These are phyloP conservation scores for Xanthoconium stramineum DNA, from an alignment of 768 basidiomycete genomes.

Conservation along the genomic window DNA sequence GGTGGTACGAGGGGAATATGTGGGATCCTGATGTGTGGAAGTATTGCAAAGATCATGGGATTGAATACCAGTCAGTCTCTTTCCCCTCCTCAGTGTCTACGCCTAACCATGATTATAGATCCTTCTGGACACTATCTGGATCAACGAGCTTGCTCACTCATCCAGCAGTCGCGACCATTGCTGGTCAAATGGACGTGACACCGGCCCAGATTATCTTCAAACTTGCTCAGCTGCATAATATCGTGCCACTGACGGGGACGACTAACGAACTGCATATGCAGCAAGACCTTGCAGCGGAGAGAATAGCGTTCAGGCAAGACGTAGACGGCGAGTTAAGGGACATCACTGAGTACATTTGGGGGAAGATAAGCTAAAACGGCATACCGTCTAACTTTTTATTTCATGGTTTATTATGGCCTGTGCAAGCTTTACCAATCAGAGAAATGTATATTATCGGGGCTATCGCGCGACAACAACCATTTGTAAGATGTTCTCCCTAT, in stretches of 20 bases:
- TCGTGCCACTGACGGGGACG: slow-evolving; percentile 77
- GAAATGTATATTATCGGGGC: slow-evolving; percentile 4
- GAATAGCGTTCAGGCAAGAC: slow-evolving; percentile 33
- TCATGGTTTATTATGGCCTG: not conserved
- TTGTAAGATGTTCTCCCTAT: not conserved
- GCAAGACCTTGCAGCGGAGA: slow-evolving; percentile 52
- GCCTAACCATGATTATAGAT: slow-evolving; percentile 39
- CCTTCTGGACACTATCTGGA: slow-evolving; percentile 87
- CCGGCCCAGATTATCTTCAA: slow-evolving; percentile 66
- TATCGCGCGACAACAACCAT: slow-evolving; percentile 2
- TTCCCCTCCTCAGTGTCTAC: not conserved
- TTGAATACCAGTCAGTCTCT: slow-evolving; percentile 66
- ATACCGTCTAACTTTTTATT: not conserved
- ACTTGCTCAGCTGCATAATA: slow-evolving; percentile 60
- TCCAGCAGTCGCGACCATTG: slow-evolving; percentile 43
- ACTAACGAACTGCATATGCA: slow-evolving; percentile 64
- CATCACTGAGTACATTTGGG: slow-evolving; percentile 32
- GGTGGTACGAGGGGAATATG: slow-evolving; percentile 79
- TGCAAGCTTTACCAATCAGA: not conserved
- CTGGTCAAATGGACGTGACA: slow-evolving; percentile 48
- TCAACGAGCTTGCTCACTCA: slow-evolving; percentile 60
- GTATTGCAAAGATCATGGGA: slow-evolving; percentile 60
- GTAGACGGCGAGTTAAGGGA: slow-evolving; percentile 24
- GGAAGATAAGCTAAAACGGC: slow-evolving; percentile 10
- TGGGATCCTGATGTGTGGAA: slow-evolving; percentile 68